Evolutionary conservation across 1,284 basidiomycete genomes (phyloP), one percentile per base, ranked within the genome.

Genomic region (Apiotrichum laibachii): DNA sequence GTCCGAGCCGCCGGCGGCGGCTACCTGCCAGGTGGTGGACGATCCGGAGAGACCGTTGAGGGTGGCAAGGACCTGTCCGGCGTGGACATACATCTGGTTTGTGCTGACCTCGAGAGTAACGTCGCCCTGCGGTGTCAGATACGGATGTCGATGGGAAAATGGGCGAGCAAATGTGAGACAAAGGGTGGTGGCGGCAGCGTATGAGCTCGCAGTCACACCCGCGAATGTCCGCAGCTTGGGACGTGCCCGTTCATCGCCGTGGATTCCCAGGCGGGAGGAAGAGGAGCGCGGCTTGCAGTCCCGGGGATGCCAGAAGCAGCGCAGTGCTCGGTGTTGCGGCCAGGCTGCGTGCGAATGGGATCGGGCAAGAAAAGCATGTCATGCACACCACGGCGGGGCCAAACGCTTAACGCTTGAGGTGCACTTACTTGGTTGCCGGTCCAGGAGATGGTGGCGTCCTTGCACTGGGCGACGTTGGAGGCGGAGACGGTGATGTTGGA

Each of bases 31-130:
- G 15, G 59, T 50, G 22, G 63, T 62, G 34, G 63, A 66, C 31
- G 34, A 44, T 48, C 61, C 64, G 19, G 60, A 56, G 47, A 56
- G 26, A 43, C 49, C 55, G 16, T 21, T 18, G 43, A 74, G 42
- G 26, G 57, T 62, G 35, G 63, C 61, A 53, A 66, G 53, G 43
- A 67, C 57, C 7, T 55, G 49, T 1, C 63, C 71, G 7, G 61
- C 64, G 35, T 71, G 69, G 55, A 73, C 60, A 63, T 78, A 78
- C 50, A 68, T 67, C 2, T 75, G 75, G 22, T 74, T 75, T 18
- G 62, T 60, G 35, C 70, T 73, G 44, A 78, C 75, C 37, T 61
- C 45, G 21, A 78, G 63, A 10, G 63, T 55, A 40, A 72, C 71
- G n/a, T 63, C 59, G 51, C 65, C 59, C 73, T 75, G 63, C 10